Conservation (phyloP, 495 filamentous ascomycete species). For the Tuber magnatum region DNA sequence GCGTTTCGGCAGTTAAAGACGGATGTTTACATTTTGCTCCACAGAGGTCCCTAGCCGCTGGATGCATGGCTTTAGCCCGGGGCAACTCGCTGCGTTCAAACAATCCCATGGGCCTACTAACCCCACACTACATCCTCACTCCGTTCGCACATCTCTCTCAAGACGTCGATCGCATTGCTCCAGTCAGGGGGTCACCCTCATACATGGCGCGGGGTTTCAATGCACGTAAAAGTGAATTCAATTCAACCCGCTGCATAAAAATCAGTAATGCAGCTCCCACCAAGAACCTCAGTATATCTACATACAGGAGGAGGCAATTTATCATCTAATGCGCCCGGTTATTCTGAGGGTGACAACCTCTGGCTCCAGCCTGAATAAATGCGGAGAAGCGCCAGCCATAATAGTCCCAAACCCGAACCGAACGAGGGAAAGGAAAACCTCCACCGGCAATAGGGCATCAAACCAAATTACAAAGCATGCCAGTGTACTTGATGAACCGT, state of each 20-base stretch:
- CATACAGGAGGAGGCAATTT: neutral
- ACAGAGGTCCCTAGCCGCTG: no score
- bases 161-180: neutral
- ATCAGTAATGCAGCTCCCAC: neutral
- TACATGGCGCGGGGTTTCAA: neutral
- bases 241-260: neutral
- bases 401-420: slow-evolving; percentile 2
- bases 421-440: slow-evolving; percentile 4
- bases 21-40: neutral
- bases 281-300: neutral
- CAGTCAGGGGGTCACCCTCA: neutral
- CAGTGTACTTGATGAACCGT: slow-evolving; percentile 12
- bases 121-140: no score
- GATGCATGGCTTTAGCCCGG: no score
- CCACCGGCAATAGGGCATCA: slow-evolving; percentile 1
- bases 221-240: neutral
- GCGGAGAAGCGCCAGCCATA: slow-evolving; percentile 10
- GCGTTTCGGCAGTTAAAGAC: neutral
- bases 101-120: no score
- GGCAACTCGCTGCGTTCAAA: no score
- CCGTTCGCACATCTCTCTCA: neutral
- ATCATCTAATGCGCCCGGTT: neutral
- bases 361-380: neutral
- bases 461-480: slow-evolving; percentile 5
- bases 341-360: neutral